Conservation (phyloP, 1,284 basidiomycete species). For the Sanguinoderma infundibulare region DNA sequence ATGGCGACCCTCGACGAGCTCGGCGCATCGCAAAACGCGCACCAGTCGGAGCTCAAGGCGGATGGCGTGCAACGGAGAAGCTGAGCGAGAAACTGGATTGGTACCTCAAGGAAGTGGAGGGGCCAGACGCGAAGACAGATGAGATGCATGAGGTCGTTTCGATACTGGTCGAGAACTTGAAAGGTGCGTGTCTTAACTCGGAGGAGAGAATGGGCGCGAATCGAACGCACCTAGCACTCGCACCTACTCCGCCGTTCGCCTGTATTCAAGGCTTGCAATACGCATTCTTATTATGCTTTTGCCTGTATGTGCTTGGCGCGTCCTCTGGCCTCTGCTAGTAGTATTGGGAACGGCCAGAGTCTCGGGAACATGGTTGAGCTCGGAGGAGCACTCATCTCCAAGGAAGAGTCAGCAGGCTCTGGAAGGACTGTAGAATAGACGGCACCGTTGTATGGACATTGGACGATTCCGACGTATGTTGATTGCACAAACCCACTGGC, state of each 20-base stretch:
- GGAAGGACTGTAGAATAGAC: no score
- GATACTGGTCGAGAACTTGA: constrained; percentile 56
- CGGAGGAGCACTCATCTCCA: no score
- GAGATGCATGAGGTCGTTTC: constrained; percentile 58
- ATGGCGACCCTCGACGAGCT: constrained; percentile 55
- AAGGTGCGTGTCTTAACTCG: constrained; percentile 47
- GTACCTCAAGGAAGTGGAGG: constrained; percentile 38
- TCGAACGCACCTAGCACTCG: constrained; percentile 11
- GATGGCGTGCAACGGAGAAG: constrained; percentile 39
- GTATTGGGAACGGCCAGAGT: no score
- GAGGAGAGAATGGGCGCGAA: not conserved
- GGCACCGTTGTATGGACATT: no score
- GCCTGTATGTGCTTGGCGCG: constrained; percentile 49
- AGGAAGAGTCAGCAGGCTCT: no score
- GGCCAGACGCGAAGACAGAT: constrained; percentile 52
- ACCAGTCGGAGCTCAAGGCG: constrained; percentile 46
- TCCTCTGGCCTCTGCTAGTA: no score
- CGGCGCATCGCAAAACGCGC: constrained; percentile 46
- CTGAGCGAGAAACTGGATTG: constrained; percentile 45
- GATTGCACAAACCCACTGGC: no score
- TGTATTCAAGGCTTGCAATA: constrained; percentile 57
- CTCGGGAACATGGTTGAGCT: no score
- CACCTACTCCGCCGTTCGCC: constrained; percentile 8
- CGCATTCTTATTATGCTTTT: constrained; percentile 56
- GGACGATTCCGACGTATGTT: no score